Evolutionary conservation across 352 stramenopile species (phyloP), one percentile per base, ranked within the genome.

Genomic region (Phytophthora brassicae): DNA sequence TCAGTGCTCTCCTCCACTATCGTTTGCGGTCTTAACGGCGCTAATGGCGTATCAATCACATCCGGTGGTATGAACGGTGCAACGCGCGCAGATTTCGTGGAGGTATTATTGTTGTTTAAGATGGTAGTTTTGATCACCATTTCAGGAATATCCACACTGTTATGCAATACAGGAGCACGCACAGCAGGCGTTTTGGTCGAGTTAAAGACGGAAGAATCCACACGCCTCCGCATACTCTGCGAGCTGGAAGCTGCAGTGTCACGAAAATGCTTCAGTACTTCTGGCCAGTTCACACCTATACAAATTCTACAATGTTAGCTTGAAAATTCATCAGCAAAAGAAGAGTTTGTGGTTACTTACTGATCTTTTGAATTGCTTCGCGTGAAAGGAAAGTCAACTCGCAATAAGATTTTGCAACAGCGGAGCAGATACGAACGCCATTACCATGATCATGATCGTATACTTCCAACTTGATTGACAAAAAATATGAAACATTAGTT

Each of bases 311-410:
- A 65, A 22, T 3, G 41, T 19, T 36, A 48, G n/a, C 51, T 45
- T 24, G 11, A 45, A 45, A 6, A 11, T 6, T 26, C 4, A 45
- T 20, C 22, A 58, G 17, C 13, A 42, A 42, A 31, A 14, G 11
- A 33, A 62, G 24, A 7, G 51, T 14, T 2, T 14, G 6, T 42
- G 31, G 26, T 8, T 7, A 81, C 75, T 16, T 63, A 91, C 86
- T 85, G 28, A 94, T 89, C 66, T 88, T 81, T 29, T 74, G 61
- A 38, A 93, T 90, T 0, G 79, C 72, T 49, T 91, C 76, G 7
- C 86, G 71, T 9, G 86, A 94, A 13, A 94, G 60, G 64, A 94
- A 94, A 5, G 81, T 89, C 17, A 93, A 66, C 36, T 94, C 84
- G 28, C 77, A 88, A 36, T 90, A 94, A 8, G 81, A 81, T 49